Evolutionary conservation across 2,329 filamentous ascomycete genomes (phyloP).

Genomic region (Beauveria brongniartii): DNA sequence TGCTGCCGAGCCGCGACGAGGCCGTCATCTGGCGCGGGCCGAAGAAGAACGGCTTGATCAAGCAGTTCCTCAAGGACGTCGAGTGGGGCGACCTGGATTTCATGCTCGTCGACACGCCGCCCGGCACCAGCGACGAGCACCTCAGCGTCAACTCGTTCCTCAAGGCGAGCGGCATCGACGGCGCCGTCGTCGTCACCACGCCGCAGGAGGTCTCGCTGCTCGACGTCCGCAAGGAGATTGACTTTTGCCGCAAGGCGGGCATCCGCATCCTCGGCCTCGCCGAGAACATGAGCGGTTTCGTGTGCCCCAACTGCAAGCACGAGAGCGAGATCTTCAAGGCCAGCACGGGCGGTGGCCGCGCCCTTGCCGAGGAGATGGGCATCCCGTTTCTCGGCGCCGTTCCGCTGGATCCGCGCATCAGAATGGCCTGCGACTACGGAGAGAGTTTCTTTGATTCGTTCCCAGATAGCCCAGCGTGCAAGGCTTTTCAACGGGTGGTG

Average conservation of each 20-base stretch:
- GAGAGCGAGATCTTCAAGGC: slow-evolving; percentile 80
- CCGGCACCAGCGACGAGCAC: slow-evolving; percentile 92
- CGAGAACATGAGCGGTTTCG: slow-evolving; percentile 97
- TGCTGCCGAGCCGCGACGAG: slow-evolving; percentile 88
- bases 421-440: slow-evolving; percentile 94
- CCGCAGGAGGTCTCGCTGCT: slow-evolving; percentile 89
- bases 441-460: slow-evolving; percentile 96
- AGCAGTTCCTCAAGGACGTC: slow-evolving; percentile 95
- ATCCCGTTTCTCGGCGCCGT: slow-evolving; percentile 87
- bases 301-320: slow-evolving; percentile 85
- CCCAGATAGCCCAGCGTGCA: slow-evolving; percentile 84
- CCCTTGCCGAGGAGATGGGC: slow-evolving; percentile 74
- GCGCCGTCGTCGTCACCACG: slow-evolving; percentile 87
- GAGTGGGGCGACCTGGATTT: slow-evolving; percentile 96
- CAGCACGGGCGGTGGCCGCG: slow-evolving; percentile 78
- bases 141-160: slow-evolving; percentile 87
- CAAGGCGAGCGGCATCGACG: slow-evolving; percentile 85
- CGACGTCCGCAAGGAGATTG: slow-evolving; percentile 94
- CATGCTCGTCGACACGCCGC: slow-evolving; percentile 87
- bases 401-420: slow-evolving; percentile 85
- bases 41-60: slow-evolving; percentile 98
- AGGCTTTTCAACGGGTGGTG: slow-evolving; percentile 74
- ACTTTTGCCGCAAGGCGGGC: slow-evolving; percentile 92
- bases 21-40: slow-evolving; percentile 96
- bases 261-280: slow-evolving; percentile 84